Evolutionary conservation across 441 rosid species (phyloP).

Genomic region (Manihot esculenta): DNA sequence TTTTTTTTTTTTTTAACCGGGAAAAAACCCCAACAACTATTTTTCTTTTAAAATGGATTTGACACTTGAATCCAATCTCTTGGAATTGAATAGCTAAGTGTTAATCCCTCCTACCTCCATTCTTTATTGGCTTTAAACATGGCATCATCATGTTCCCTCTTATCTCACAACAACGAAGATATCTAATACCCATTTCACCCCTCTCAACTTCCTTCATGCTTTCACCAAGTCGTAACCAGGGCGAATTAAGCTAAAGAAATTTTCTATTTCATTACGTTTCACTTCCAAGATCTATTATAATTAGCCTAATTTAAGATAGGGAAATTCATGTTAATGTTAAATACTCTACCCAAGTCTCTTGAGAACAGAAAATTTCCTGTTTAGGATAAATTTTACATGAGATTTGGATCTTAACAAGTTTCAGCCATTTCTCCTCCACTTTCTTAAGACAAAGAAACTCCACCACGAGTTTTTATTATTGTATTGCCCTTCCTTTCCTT

Average conservation of each 20-base stretch:
- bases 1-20: no score
- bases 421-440: constrained; percentile 15
- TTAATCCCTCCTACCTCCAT: constrained; percentile 2
- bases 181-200: no score
- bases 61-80: constrained; percentile 9
- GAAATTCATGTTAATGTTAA: background rate
- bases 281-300: no score
- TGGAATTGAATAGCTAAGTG: background rate
- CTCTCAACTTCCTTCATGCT: no score
- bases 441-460: constrained; percentile 5
- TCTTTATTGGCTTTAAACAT: constrained; percentile 3
- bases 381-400: background rate
- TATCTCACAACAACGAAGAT: constrained; percentile 1
- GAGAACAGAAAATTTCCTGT: background rate
- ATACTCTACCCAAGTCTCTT: background rate
- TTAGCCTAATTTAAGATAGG: no score
- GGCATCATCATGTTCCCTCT: constrained; percentile 23
- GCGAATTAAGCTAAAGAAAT: no score
- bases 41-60: background rate
- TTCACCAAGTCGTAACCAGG: no score
- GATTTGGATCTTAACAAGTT: constrained; percentile 13
- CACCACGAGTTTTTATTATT: no score
- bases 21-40: no score
- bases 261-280: no score
- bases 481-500: no score